A percentile compares a stretch with the other conserved stretches of the same genome.
phyloP scores from a whole-genome alignment of 164 flowering plant species.

The Magnolia officinalis region DNA sequence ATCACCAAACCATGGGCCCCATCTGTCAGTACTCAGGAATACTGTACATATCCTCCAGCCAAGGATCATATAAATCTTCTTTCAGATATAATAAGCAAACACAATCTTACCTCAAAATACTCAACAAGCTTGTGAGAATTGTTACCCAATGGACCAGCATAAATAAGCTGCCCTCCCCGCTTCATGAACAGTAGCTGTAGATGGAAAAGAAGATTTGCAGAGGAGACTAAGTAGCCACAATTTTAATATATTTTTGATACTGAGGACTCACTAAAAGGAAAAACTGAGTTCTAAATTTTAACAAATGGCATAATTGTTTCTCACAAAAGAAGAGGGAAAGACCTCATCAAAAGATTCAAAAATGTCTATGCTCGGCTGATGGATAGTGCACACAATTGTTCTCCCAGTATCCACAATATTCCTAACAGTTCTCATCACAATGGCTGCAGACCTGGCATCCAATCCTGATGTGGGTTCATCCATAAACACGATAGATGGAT shows the following conservation, averaged over 20 bases:
- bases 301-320: neutral
- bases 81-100: neutral
- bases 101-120: constrained; percentile 67
- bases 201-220: neutral
- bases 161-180: constrained; percentile 90
- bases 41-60: neutral
- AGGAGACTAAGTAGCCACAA: neutral
- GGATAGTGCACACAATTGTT: constrained; percentile 4
- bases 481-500: constrained; percentile 6
- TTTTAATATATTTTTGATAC: neutral
- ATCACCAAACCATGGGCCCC: neutral
- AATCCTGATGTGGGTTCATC: constrained; percentile 5
- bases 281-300: neutral
- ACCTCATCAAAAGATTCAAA: constrained; percentile 9
- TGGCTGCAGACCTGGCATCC: constrained; percentile 6
- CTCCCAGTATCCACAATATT: constrained; percentile 5
- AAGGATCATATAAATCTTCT: neutral
- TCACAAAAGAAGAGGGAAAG: constrained; percentile 8
- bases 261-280: neutral
- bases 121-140: constrained; percentile 68
- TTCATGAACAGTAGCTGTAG: constrained; percentile 89
- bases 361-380: constrained; percentile 5
- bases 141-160: constrained; percentile 87
- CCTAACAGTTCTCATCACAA: constrained; percentile 9
- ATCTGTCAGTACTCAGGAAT: neutral